A percentile compares a stretch with the other conserved stretches of the same genome.
phyloP scores from a whole-genome alignment of 2,329 filamentous ascomycete genomes.

The Acrocalymma vagum region DNA sequence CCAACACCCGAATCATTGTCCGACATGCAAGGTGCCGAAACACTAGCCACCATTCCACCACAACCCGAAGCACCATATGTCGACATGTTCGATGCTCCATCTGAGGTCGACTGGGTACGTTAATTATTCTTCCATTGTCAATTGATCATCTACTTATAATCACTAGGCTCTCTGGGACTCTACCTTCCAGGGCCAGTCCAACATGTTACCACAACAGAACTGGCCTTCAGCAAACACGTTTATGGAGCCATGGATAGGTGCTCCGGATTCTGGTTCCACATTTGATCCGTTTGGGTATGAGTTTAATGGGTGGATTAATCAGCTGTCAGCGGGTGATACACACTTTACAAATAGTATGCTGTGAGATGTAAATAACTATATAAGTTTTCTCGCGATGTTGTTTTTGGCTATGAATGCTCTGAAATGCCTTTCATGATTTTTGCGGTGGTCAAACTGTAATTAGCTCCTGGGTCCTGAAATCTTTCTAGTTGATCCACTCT shows the following conservation, averaged over 20 bases:
- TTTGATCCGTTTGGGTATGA: too few species aligned
- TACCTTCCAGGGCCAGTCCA: slow-evolving; percentile 20
- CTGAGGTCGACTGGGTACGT: slow-evolving; percentile 29
- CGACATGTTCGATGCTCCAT: slow-evolving; percentile 19
- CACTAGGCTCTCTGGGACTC: slow-evolving; percentile 21
- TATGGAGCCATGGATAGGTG: slow-evolving; percentile 20
- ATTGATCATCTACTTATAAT: not conserved
- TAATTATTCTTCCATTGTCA: not conserved
- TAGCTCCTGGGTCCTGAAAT: too few species aligned
- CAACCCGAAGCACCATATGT: slow-evolving; percentile 4
- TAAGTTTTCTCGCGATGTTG: too few species aligned
- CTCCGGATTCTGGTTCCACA: too few species aligned
- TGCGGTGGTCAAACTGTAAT: too few species aligned
- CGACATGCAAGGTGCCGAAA: slow-evolving; percentile 15
- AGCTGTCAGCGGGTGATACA: too few species aligned
- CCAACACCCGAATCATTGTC: slow-evolving; percentile 18
- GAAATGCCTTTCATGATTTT: too few species aligned
- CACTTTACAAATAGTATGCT: too few species aligned
- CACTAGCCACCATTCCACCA: slow-evolving; percentile 19
- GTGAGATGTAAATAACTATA: too few species aligned
- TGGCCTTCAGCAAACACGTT: slow-evolving; percentile 15
- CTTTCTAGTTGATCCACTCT: too few species aligned
- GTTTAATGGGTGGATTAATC: too few species aligned
- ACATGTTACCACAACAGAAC: slow-evolving; percentile 20
- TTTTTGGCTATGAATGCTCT: too few species aligned